Percentiles rank a stretch among this genome's conserved stretches.
phyloP scores from a whole-genome alignment of 2,329 filamentous ascomycete species.

The Xylaria sp. region DNA sequence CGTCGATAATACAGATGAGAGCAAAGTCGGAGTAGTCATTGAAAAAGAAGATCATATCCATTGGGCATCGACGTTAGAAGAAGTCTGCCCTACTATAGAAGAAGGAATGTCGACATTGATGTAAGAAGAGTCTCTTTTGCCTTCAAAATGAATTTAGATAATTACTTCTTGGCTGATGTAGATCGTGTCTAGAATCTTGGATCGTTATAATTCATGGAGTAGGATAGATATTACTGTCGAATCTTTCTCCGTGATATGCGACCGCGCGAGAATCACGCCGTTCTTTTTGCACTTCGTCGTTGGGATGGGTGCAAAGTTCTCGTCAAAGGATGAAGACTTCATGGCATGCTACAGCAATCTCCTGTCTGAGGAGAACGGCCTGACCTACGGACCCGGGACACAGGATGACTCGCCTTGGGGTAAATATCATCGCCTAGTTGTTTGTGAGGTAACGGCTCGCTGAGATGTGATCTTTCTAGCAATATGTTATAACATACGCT shows the following conservation, averaged over 20 bases:
- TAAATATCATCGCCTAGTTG: not conserved
- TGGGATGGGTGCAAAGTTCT: conserved; percentile 19
- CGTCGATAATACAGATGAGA: not conserved
- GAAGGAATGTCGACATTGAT: not conserved
- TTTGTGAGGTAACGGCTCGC: too few species aligned
- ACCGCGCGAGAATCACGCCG: conserved; percentile 10
- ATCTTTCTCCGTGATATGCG: conserved; percentile 4
- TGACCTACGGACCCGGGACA: too few species aligned
- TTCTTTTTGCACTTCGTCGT: conserved; percentile 26
- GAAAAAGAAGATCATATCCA: not conserved
- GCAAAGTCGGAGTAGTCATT: not conserved
- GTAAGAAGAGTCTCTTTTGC: too few species aligned
- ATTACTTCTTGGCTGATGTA: too few species aligned
- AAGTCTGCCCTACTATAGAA: not conserved
- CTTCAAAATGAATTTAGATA: too few species aligned
- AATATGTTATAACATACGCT: conserved; percentile 34
- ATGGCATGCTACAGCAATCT: conserved; percentile 30
- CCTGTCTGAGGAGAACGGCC: not conserved
- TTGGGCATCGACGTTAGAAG: not conserved
- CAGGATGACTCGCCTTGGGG: not conserved
- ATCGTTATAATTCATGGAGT: conserved; percentile 27
- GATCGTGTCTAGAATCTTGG: not conserved
- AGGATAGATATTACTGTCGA: conserved; percentile 22
- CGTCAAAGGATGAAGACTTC: conserved; percentile 30
- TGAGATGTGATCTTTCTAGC: not conserved